Evolutionary conservation across 805 yeast genomes (phyloP).

Genomic region (Metschnikowia henanensis): DNA sequence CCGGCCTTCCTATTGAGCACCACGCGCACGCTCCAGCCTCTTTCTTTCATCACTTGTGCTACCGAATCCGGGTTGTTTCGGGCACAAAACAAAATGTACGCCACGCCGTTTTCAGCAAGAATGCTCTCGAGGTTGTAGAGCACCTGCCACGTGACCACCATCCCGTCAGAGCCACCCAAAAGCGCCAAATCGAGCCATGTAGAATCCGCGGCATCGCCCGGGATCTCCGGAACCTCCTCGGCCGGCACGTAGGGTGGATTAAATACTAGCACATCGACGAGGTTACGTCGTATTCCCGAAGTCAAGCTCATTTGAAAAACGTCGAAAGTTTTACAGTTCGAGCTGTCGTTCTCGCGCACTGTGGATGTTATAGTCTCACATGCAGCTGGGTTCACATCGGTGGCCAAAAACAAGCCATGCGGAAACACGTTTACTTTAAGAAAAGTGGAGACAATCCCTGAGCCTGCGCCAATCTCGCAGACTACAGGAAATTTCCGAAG

Average conservation of each 20-base stretch:
- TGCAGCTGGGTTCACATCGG: slow-evolving; percentile 83
- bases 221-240: slow-evolving; percentile 64
- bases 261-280: slow-evolving; percentile 75
- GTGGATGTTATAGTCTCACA: slow-evolving; percentile 44
- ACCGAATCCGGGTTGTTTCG: slow-evolving; percentile 77
- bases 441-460: slow-evolving; percentile 87
- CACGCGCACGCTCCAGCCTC: slow-evolving; percentile 54
- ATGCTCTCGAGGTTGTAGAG: slow-evolving; percentile 52
- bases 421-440: slow-evolving; percentile 57
- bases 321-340: slow-evolving; percentile 20
- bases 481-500: slow-evolving; percentile 49
- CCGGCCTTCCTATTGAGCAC: slow-evolving; percentile 81
- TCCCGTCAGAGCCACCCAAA: slow-evolving; percentile 87
- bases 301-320: slow-evolving; percentile 58
- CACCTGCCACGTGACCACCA: slow-evolving; percentile 75
- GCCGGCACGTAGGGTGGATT: slow-evolving; percentile 98
- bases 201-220: slow-evolving; percentile 44
- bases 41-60: slow-evolving; percentile 42
- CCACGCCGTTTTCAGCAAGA: slow-evolving; percentile 63
- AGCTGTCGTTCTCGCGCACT: slow-evolving; percentile 19
- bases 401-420: slow-evolving; percentile 55
- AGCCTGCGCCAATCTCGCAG: slow-evolving; percentile 87
- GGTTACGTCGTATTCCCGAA: slow-evolving; percentile 41
- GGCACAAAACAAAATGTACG: slow-evolving; percentile 90
- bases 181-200: slow-evolving; percentile 89